Evolutionary conservation across 2,329 filamentous ascomycete genomes (phyloP).

Genomic region (Penicillium expansum): DNA sequence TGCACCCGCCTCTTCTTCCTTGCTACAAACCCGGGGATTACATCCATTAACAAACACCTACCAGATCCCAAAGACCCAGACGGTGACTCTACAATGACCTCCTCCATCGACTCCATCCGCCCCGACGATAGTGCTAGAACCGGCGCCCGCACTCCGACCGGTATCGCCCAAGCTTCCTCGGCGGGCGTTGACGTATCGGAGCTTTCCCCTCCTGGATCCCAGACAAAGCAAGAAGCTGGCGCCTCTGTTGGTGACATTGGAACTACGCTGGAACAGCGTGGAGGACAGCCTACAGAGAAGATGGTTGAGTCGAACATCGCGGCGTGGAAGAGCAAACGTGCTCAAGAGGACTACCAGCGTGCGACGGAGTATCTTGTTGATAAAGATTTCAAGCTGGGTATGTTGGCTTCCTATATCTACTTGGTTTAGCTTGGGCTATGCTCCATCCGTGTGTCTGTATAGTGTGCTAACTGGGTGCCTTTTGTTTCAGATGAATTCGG

Average conservation of each 20-base stretch:
- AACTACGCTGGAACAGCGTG: conserved; percentile 6
- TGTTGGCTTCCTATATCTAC: conserved; percentile 17
- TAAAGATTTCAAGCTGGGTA: conserved; percentile 51
- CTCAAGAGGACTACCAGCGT: conserved; percentile 54
- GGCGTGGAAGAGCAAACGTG: conserved; percentile 57
- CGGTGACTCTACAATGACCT: conserved; percentile 58
- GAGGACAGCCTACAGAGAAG: conserved; percentile 9
- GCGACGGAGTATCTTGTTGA: conserved; percentile 53
- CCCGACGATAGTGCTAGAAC: conserved; percentile 34
- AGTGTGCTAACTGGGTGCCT: background rate
- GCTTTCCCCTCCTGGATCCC: conserved; percentile 56
- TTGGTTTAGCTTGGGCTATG: background rate
- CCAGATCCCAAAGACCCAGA: conserved; percentile 45
- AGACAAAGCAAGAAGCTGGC: conserved; percentile 30
- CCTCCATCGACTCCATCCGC: conserved; percentile 41
- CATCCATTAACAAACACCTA: background rate
- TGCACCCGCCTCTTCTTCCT: background rate
- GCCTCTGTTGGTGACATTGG: conserved; percentile 3
- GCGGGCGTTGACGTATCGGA: conserved; percentile 39
- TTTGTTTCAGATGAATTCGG: conserved; percentile 43
- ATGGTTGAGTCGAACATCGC: conserved; percentile 48
- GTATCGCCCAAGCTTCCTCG: conserved; percentile 22
- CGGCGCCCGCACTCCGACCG: conserved; percentile 46
- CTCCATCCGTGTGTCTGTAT: background rate
- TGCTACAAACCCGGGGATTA: background rate